Conservation (phyloP, 73 alveolate species). For the Paramecium sexaurelia region DNA sequence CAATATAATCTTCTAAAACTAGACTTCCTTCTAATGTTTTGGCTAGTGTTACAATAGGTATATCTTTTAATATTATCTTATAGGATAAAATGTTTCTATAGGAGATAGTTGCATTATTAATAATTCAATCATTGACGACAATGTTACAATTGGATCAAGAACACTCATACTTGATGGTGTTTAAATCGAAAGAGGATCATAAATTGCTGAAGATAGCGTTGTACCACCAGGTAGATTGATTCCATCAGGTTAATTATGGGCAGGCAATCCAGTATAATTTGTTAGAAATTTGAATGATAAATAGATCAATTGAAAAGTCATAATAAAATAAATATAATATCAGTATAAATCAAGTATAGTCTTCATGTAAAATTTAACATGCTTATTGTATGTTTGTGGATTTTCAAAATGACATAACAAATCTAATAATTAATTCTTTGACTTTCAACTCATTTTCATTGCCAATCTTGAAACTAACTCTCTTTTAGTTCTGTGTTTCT, state of each 20-base stretch:
- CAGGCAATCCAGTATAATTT: constrained; percentile 86
- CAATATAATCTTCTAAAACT: constrained; percentile 71
- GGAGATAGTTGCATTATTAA: constrained; percentile 75
- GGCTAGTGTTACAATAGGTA: constrained; percentile 77
- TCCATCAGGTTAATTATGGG: constrained; percentile 93
- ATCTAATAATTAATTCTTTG: neutral
- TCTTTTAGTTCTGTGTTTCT: neutral
- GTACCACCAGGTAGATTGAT: constrained; percentile 91
- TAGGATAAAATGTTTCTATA: constrained; percentile 73
- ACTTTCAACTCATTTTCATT: neutral
- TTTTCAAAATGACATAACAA: neutral
- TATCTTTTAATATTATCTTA: neutral
- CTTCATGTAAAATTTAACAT: neutral
- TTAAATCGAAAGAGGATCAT: constrained; percentile 79
- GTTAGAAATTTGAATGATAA: constrained; percentile 69
- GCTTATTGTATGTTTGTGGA: neutral
- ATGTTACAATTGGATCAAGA: constrained; percentile 79
- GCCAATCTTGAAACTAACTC: neutral
- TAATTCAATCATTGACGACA: constrained; percentile 78
- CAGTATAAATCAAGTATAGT: constrained; percentile 17
- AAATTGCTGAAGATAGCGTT: constrained; percentile 76
- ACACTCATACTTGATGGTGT: constrained; percentile 82
- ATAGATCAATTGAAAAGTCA: constrained; percentile 21
- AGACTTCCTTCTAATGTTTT: constrained; percentile 80
- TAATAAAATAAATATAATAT: neutral